Base-by-base conservation (phyloP, 306 rosid species). In the Lithocarpus polystachyus region DNA sequence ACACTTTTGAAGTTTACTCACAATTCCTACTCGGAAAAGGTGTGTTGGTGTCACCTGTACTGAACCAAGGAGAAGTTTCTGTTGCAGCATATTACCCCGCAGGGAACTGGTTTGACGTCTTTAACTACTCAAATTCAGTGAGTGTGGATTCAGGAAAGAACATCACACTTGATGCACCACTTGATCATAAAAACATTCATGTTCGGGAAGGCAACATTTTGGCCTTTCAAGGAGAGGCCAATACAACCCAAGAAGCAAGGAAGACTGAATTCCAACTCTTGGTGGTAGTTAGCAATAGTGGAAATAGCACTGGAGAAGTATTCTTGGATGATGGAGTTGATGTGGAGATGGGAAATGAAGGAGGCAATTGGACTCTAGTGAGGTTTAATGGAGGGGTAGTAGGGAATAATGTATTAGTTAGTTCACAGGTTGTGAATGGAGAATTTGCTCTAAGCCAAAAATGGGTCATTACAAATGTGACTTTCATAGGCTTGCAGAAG, bases 31-130 rank as follows among this genome's bases (percentile, higher is more conserved):
- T 94, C 53, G 97, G 97, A 11, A 84, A 79, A 86, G 97, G 92
- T n/a, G 89, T 92, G 56, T 59, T 94, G 70, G 91, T 94, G 26
- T 92, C 97, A 43, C 99, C 97, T 65, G 97, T 87, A 8, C 64
- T 94, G 57, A 68, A 81, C 52, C 67, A 87, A 2, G 92, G 88
- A 67, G 90, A 87, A 53, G 74, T 51, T 61, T 83, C 90, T 2
- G 92, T 94, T 11, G 71, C 84, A 79, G 97, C 99, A 74, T 94
- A 94, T 83, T 87, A 92, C 75, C 99, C 97, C 2, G 72, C 83
- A 40, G 99, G 99, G 85, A 91, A 73, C 68, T 92, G 99, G 97
- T 91, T 94, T 84, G 94, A 90, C 79, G 95, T 94, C 79, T 92
- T 92, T 68, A 88, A 94, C 78, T 37, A 77, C 68, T 86, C 93